phyloP scores from a whole-genome alignment of 495 filamentous ascomycete species.

The Extremus antarcticus region DNA sequence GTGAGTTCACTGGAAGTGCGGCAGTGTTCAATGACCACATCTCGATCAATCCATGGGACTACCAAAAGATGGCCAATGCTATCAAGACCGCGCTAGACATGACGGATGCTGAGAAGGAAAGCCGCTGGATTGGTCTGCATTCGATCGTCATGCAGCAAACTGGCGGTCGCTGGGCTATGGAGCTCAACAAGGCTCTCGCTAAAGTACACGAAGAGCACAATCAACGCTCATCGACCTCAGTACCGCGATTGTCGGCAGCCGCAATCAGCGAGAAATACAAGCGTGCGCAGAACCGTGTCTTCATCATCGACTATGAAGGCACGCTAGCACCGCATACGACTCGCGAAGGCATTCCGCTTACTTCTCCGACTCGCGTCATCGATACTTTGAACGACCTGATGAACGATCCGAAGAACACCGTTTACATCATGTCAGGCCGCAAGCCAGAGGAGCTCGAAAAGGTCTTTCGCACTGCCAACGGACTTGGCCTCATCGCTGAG shows the following conservation, averaged over 20 bases:
- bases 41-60: conserved; percentile 89
- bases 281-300: conserved; percentile 53
- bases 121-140: conserved; percentile 64
- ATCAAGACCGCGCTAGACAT: conserved; percentile 74
- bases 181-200: conserved; percentile 55
- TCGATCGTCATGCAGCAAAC: conserved; percentile 68
- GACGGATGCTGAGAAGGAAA: conserved; percentile 55
- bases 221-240: conserved; percentile 66
- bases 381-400: conserved; percentile 69
- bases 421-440: conserved; percentile 86
- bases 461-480: conserved; percentile 61
- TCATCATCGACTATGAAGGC: conserved; percentile 87
- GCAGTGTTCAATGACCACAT: conserved; percentile 70
- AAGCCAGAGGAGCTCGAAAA: conserved; percentile 78
- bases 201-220: conserved; percentile 73
- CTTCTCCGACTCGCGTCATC: conserved; percentile 71
- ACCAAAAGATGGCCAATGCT: conserved; percentile 69
- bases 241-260: conserved; percentile 66
- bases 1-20: conserved; percentile 86
- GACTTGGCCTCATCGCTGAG: conserved; percentile 79
- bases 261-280: conserved; percentile 53
- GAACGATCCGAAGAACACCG: conserved; percentile 64
- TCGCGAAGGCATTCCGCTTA: conserved; percentile 65
- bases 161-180: conserved; percentile 69
- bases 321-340: conserved; percentile 79